phyloP scores from a whole-genome alignment of 306 rosid genomes.

The Boehmeria nivea region DNA sequence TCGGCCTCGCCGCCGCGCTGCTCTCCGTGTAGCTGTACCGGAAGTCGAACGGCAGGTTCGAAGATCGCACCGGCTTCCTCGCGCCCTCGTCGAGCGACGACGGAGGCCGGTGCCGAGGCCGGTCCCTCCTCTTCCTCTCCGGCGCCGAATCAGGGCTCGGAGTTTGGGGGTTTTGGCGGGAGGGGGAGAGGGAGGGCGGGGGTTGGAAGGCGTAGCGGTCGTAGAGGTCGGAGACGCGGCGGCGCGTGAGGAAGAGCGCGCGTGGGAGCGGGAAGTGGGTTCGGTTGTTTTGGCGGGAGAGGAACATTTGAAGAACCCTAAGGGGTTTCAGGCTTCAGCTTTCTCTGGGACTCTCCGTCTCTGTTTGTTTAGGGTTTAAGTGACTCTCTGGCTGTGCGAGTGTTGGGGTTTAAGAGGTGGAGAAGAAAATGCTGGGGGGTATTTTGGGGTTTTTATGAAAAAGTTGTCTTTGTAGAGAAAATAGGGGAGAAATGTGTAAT shows the following conservation, averaged over 20 bases:
- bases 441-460: no score
- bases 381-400: no score
- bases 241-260: constrained; percentile 40
- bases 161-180: constrained; percentile 14
- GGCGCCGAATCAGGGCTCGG: constrained; percentile 23
- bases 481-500: no score
- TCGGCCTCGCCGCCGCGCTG: constrained; percentile 61
- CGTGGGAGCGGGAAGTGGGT: constrained; percentile 11
- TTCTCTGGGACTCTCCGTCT: no score
- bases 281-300: constrained; percentile 39
- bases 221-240: constrained; percentile 68
- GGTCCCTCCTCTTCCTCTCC: constrained; percentile 26
- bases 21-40: constrained; percentile 82
- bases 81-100: constrained; percentile 64
- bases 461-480: no score
- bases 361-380: no score
- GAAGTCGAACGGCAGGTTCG: constrained; percentile 74
- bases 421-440: no score
- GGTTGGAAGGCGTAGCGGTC: constrained; percentile 57
- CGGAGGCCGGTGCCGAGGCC: constrained; percentile 62
- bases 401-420: no score
- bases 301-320: constrained; percentile 42
- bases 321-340: constrained; percentile 10
- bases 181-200: constrained; percentile 48
- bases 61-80: constrained; percentile 48